Conservation (phyloP, 2,329 filamentous ascomycete genomes). For the Fusarium lateritium region DNA sequence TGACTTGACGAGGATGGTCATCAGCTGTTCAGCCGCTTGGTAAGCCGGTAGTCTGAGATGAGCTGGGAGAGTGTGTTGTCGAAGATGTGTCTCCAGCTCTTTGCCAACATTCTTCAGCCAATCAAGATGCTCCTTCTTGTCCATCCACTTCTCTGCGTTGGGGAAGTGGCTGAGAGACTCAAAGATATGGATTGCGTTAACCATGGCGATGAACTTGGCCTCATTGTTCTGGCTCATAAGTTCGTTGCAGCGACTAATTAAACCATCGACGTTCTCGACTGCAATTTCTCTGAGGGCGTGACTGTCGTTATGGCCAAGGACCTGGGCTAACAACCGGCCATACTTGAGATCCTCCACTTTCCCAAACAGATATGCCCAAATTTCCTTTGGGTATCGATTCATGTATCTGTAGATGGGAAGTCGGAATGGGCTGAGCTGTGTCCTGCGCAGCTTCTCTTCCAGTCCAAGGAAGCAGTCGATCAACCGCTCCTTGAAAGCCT, state of each 20-base stretch:
- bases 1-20: conserved; percentile 86
- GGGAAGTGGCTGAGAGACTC: conserved; percentile 81
- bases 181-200: conserved; percentile 90
- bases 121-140: conserved; percentile 71
- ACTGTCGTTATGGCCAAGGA: conserved; percentile 83
- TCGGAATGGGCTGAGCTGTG: conserved; percentile 92
- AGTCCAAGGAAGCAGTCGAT: conserved; percentile 92
- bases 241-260: conserved; percentile 78
- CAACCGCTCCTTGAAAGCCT: conserved; percentile 90
- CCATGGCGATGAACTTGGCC: conserved; percentile 76
- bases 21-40: conserved; percentile 90
- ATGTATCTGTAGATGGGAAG: conserved; percentile 92
- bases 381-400: conserved; percentile 91
- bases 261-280: conserved; percentile 78
- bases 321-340: conserved; percentile 91
- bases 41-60: conserved; percentile 86
- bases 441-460: conserved; percentile 87
- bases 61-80: conserved; percentile 77
- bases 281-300: conserved; percentile 81
- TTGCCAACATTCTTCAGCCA: conserved; percentile 79
- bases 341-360: conserved; percentile 88
- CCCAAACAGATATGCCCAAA: conserved; percentile 84
- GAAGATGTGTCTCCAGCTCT: conserved; percentile 82
- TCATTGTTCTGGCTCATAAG: conserved; percentile 77
- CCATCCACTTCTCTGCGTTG: conserved; percentile 79